Evolutionary conservation across 208 protist genomes (phyloP).

Genomic region (Trypanosoma brucei): DNA sequence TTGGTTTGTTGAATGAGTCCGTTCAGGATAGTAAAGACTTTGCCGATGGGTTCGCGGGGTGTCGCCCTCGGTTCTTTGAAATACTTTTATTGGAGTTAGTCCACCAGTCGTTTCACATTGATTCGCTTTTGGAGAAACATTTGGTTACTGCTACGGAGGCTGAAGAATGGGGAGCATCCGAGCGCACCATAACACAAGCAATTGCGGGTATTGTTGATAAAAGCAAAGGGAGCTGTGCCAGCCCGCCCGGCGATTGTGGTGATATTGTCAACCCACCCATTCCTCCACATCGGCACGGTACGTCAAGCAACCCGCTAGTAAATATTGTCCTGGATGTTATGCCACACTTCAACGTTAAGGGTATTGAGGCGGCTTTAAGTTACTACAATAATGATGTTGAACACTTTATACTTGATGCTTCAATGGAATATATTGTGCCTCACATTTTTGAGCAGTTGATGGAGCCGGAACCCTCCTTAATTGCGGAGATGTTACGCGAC

Average conservation of each 20-base stretch:
- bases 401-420: conserved; percentile 85
- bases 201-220: conserved; percentile 36
- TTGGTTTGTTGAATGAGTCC: conserved; percentile 38
- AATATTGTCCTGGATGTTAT: conserved; percentile 81
- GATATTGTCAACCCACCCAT: background rate
- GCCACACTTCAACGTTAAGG: conserved; percentile 54
- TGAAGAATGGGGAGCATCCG: conserved; percentile 63
- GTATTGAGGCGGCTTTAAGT: conserved; percentile 53
- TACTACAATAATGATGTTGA: conserved; percentile 87
- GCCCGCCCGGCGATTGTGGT: background rate
- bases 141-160: conserved; percentile 60
- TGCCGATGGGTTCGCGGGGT: conserved; percentile 29
- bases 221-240: conserved; percentile 5
- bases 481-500: background rate
- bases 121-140: conserved; percentile 46
- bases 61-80: conserved; percentile 69
- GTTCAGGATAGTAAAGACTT: conserved; percentile 81
- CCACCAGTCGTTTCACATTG: conserved; percentile 69
- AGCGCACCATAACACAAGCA: conserved; percentile 41
- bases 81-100: conserved; percentile 73
- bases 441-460: conserved; percentile 61
- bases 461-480: background rate
- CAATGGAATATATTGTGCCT: conserved; percentile 78
- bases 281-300: background rate
- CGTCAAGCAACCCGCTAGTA: conserved; percentile 45